phyloP scores from a whole-genome alignment of 2,329 filamentous ascomycete species.

The Pseudopyricularia javanii region DNA sequence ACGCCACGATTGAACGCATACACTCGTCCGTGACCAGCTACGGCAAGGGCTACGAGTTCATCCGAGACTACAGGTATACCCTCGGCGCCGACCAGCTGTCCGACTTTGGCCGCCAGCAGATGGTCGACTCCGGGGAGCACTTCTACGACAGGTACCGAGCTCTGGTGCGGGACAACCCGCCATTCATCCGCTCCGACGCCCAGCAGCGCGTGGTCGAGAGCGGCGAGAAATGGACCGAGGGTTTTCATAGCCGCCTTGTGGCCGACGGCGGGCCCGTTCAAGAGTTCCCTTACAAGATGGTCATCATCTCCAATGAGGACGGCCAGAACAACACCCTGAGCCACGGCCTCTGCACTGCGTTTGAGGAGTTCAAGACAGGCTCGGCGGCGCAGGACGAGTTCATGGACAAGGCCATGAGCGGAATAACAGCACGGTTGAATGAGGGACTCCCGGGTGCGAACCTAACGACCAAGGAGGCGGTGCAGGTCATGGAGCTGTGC shows the following conservation, averaged over 20 bases:
- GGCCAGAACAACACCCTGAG: constrained; percentile 72
- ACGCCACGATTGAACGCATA: constrained; percentile 50
- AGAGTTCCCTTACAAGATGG: constrained; percentile 38
- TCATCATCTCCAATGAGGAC: constrained; percentile 56
- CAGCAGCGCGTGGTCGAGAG: constrained; percentile 36
- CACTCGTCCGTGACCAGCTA: constrained; percentile 45
- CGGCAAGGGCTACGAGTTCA: constrained; percentile 52
- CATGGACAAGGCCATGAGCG: constrained; percentile 49
- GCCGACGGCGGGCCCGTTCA: constrained; percentile 20
- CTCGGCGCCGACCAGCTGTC: constrained; percentile 44
- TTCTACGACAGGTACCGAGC: constrained; percentile 63
- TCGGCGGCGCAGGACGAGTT: constrained; percentile 42
- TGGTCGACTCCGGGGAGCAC: constrained; percentile 62
- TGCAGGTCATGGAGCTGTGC: constrained; percentile 79
- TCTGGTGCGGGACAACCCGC: constrained; percentile 44
- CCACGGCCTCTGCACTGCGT: constrained; percentile 55
- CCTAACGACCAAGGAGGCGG: constrained; percentile 47
- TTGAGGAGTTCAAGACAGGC: constrained; percentile 45
- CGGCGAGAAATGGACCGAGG: constrained; percentile 62
- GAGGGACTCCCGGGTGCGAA: constrained; percentile 54
- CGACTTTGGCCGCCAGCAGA: constrained; percentile 52
- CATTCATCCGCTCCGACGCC: constrained; percentile 30
- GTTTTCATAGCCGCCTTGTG: constrained; percentile 49
- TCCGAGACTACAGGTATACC: constrained; percentile 58
- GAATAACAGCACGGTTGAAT: constrained; percentile 61